Percentiles rank a stretch among this genome's conserved stretches.
Evolutionary conservation across 208 protist species (phyloP).

Genomic region (Trypanosoma grayi): DNA sequence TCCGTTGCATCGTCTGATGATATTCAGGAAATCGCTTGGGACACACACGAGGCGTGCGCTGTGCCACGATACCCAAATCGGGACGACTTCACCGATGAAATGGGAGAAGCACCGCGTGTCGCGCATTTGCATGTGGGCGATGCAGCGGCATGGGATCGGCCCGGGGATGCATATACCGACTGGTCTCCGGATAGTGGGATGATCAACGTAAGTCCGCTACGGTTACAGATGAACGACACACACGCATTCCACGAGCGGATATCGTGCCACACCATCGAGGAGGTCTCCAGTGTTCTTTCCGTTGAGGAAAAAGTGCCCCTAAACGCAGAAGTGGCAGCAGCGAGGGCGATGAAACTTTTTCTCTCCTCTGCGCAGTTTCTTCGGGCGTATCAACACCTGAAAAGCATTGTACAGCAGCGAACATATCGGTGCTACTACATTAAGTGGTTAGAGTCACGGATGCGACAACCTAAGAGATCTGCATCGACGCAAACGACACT

Average conservation of each 20-base stretch:
- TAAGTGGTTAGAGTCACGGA: conserved; percentile 28
- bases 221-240: background rate
- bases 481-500: conserved; percentile 16
- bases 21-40: background rate
- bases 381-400: conserved; percentile 39
- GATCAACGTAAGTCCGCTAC: too few relatives aligned
- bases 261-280: background rate
- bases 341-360: conserved; percentile 10
- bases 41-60: background rate
- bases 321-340: conserved; percentile 8
- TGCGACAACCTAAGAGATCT: background rate
- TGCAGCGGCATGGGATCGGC: too few relatives aligned
- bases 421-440: conserved; percentile 48
- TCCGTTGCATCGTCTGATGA: background rate
- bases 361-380: conserved; percentile 25
- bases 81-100: background rate
- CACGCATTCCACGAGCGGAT: background rate
- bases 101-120: background rate
- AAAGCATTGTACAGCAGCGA: conserved; percentile 33
- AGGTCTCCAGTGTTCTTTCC: background rate
- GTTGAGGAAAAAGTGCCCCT: conserved; percentile 23
- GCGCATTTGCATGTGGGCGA: too few relatives aligned
- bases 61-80: background rate
- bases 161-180: too few relatives aligned
- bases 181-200: too few relatives aligned